phyloP scores from a whole-genome alignment of 1,284 basidiomycete species.

The Sporisorium reilianum region DNA sequence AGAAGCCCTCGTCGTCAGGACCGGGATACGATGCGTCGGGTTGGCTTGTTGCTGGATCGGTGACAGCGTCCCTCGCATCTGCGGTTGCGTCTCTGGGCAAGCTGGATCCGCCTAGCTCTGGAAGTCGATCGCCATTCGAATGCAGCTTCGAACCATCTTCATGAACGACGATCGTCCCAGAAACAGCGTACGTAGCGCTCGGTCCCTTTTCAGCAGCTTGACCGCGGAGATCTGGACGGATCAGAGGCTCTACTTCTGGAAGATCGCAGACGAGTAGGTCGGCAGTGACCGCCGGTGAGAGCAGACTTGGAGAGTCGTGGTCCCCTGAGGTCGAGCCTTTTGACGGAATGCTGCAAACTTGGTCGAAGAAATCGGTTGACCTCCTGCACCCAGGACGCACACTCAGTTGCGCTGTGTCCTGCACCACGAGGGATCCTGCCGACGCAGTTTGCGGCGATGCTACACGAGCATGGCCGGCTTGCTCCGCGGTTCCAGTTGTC shows the following conservation, averaged over 20 bases:
- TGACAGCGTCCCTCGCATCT: not conserved
- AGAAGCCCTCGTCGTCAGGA: slow-evolving; percentile 44
- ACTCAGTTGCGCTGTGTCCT: slow-evolving; percentile 3
- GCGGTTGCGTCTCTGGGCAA: not conserved
- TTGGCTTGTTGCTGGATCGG: not conserved
- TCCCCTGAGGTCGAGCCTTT: not conserved
- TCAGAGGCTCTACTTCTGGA: slow-evolving; percentile 37
- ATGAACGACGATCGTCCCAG: slow-evolving; percentile 35
- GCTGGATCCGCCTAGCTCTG: slow-evolving; percentile 12
- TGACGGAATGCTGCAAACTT: slow-evolving; percentile 30
- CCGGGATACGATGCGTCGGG: slow-evolving; percentile 26
- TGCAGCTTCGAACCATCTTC: not conserved
- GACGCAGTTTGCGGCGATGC: not conserved
- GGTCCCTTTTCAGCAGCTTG: not conserved
- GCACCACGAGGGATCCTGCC: slow-evolving; percentile 14
- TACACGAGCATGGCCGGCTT: too few species aligned
- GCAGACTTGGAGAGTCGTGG: not conserved
- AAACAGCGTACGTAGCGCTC: slow-evolving; percentile 34
- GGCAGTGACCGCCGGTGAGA: slow-evolving; percentile 12
- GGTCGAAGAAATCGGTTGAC: slow-evolving; percentile 45
- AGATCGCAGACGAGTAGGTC: slow-evolving; percentile 49
- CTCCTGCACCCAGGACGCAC: slow-evolving; percentile 42
- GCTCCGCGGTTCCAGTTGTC: not conserved
- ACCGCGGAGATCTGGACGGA: slow-evolving; percentile 10
- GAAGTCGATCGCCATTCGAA: not conserved